Evolutionary conservation across 441 rosid genomes (phyloP), one percentile per base, ranked within the genome.

Genomic region (Gossypium davidsonii): DNA sequence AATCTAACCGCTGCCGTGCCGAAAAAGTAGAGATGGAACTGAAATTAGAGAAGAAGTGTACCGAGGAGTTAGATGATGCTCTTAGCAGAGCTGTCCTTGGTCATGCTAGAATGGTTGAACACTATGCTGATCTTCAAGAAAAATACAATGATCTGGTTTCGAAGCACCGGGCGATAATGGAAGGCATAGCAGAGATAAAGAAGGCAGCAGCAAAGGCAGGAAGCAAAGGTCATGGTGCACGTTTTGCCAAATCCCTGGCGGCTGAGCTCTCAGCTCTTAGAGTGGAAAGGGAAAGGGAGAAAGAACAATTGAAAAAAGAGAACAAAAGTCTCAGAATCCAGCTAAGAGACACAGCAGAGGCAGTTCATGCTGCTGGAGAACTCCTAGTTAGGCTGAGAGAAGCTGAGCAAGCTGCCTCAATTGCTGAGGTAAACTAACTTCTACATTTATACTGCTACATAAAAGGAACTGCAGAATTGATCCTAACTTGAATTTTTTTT

Each of bases 291-390:
- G 97, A 90, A 70, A 85, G 81, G 82, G 98, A 92, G 79, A 89
- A 86, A 28, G 88, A 92, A 49, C 64, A 82, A 56, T 31, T 92
- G 84, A 89, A 83, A 71, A 94, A 80, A 82, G 98, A 92, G 77
- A 94, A 94, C 76, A 77, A 80, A 73, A 88, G 84, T 78, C 97
- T 92, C 39, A 91, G 82, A 80, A 78, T 82, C 79, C 98, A 94
- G 83, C 85, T 92, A 23, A 83, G 95, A 63, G 90, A 94, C 84
- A 94, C 97, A 39, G 98, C 97, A 48, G 97, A 94, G 79, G 98
- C 97, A 59, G 98, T 94, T 76, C 98, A 92, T 79, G 91, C 97
- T 61, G 97, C 98, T n/a, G 97, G 98, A 76, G 98, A 94, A 79
- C 90, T 94, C 31, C 97, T 94, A 56, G 97, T 89, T 21, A 77